Base-by-base conservation (phyloP, 169 alveolate genomes). In the Cystoisospora suis region DNA sequence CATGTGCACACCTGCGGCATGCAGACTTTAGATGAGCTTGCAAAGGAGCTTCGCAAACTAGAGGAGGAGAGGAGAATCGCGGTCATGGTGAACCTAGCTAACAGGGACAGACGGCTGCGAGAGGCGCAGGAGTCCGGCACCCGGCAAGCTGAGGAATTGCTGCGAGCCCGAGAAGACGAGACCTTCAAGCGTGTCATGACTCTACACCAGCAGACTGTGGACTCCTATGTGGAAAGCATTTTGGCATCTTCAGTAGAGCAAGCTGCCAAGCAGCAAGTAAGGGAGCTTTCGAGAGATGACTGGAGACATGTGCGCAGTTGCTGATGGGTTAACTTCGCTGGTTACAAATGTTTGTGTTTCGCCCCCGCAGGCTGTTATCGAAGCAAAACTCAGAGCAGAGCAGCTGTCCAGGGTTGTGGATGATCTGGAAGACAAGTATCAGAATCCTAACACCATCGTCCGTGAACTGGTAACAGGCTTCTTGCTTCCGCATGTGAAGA, bases 41-140 rank as follows among this genome's bases (percentile, higher is more conserved):
- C 98, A 56, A 98, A 97, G 93, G 99, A 97, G 90, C 95, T 97
- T n/a, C 94, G 96, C 40, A 86, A 88, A 75, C 45, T 87, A 77
- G 89, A 91, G 65, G 88, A 81, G 75, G 91, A 85, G 83, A 95
- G 96, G 91, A 95, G 97, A 89, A 97, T 97, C 17, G 96, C 97
- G 58, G 96, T 97, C 29, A 96, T 97, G 96, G 98, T 96, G 29
- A 95, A 94, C 92, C 85, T 96, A 87, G 99, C 99, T n/a, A 98
- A 97, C 92, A 95, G 97, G 91, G 98, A 97, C 86, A 96, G 99
- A 75, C 95, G 98, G 89, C 94, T 95, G 75, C 97, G 98, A 87
- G 98, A 98, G 96, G 97, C 97, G 15, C 97, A 96, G 91, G 99
- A 98, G 94, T 94, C 97, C 81, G 99, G 99, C 44, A 95, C 98